A percentile compares a stretch with the other conserved stretches of the same genome.
Conservation (phyloP, 176 grass and related monocot genomes). For the Carex kokanica region DNA sequence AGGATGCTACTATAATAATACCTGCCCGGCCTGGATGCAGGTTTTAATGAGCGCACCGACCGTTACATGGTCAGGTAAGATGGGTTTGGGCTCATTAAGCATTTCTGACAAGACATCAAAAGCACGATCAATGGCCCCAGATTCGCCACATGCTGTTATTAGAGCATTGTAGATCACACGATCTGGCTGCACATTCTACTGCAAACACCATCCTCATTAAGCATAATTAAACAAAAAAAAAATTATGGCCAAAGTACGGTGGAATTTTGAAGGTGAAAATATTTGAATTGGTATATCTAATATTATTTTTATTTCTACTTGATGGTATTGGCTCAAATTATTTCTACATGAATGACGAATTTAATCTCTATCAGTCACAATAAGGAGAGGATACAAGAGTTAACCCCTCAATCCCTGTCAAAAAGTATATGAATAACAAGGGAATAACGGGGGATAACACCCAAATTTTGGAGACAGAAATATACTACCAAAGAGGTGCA, state of each 20-base stretch:
- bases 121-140: constrained; percentile 90
- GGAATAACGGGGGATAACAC: not conserved
- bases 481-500: not conserved
- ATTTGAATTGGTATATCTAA: not conserved
- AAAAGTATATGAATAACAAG: not conserved
- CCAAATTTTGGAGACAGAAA: not conserved
- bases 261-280: not conserved
- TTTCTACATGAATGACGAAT: too few species aligned
- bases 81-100: constrained; percentile 57
- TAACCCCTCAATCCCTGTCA: not conserved
- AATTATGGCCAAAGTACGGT: not conserved
- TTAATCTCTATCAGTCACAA: too few species aligned
- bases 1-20: constrained; percentile 26
- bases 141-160: constrained; percentile 96
- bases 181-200: constrained; percentile 99
- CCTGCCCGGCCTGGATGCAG: constrained; percentile 81
- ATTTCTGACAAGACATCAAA: constrained; percentile 99
- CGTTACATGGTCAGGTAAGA: constrained; percentile 94
- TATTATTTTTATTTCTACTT: not conserved
- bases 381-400: not conserved
- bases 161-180: constrained; percentile 98
- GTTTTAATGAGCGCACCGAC: constrained; percentile 90
- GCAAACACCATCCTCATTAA: constrained; percentile 64
- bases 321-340: too few species aligned
- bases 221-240: constrained; percentile 6